Evolutionary conservation across 1,139 yeast species (phyloP), one percentile per base, ranked within the genome.

Genomic region (Fermentozyma sake): DNA sequence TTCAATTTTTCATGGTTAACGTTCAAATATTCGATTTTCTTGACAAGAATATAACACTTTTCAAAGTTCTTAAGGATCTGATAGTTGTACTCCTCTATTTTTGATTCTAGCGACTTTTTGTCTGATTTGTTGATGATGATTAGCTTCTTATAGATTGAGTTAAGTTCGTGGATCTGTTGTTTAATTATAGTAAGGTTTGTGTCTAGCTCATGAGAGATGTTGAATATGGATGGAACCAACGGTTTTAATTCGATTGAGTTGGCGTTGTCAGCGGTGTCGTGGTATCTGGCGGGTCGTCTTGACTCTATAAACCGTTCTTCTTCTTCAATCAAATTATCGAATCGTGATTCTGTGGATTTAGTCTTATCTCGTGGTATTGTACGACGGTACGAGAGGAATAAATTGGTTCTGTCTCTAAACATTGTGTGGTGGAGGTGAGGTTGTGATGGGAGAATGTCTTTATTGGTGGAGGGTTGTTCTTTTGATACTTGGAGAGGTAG

Each of bases 71-170:
- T 68, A 14, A 96, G 83, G 28, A 89, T 78, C 14, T 72, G 68
- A 44, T 74, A 79, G 32, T 91, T 86, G 41, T 85, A 55, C 31
- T 74, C 74, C 49, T 89, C 96, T 38, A 93, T 86, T 32, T 58
- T 54, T 34, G 69, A 73, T 38, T 80, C 85, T 41, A 80, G 82
- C 39, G 77, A 78, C 13, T 68, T 66, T 38, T 84, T 71, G 50
- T 89, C 96, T 39, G 73, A 79, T 47, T 87, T 84, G 21, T 91
- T 91, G 2, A 96, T 95, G 26, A 91, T 70, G 16, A 91, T 68
- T 41, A 89, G 82, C 54, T 80, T 82, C 50, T 83, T 80, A 52
- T 93, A 93, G 26, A 86, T 54, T 18, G 72, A 68, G 31, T 77
- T 79, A 43, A 91, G 64, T 34, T 69, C 72, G 35, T 66, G 62